Evolutionary conservation across 768 basidiomycete species (phyloP).

Genomic region (Pleurotus giganteus): DNA sequence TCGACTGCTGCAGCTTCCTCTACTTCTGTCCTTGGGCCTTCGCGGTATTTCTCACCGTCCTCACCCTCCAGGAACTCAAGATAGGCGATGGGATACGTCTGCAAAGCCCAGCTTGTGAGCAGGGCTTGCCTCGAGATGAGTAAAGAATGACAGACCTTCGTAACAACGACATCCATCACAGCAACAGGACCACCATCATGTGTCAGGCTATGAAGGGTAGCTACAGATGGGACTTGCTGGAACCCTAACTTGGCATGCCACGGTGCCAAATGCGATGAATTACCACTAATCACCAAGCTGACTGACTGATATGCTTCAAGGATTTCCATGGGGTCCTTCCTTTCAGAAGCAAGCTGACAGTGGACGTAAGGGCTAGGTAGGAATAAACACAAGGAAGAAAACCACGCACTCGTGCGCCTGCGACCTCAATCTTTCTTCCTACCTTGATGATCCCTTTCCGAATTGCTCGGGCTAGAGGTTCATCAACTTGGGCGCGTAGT

Average conservation of each 20-base stretch:
- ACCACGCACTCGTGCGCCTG: conserved; percentile 70
- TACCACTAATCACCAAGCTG: conserved; percentile 70
- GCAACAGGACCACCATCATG: conserved; percentile 79
- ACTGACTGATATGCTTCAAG: conserved; percentile 75
- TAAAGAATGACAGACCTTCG: conserved; percentile 44
- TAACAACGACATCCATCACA: conserved; percentile 70
- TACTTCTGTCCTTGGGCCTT: conserved; percentile 64
- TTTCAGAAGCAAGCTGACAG: conserved; percentile 61
- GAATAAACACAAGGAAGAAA: not conserved
- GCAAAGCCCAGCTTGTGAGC: not conserved
- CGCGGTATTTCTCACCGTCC: conserved; percentile 45
- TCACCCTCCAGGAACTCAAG: conserved; percentile 60
- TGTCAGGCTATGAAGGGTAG: conserved; percentile 76
- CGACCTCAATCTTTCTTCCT: conserved; percentile 82
- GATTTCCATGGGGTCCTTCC: conserved; percentile 78
- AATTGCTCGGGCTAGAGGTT: conserved; percentile 67
- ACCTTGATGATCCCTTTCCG: conserved; percentile 61
- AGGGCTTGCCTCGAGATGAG: not conserved
- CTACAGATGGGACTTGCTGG: conserved; percentile 58
- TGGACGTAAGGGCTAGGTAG: not conserved
- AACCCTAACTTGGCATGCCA: conserved; percentile 93
- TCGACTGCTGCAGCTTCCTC: conserved; percentile 65
- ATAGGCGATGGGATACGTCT: conserved; percentile 78
- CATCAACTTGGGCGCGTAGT: conserved; percentile 74
- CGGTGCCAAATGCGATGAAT: conserved; percentile 79